These are phyloP conservation scores for Calocybe indica DNA, from an alignment of 768 basidiomycete species.

Conservation along the genomic window DNA sequence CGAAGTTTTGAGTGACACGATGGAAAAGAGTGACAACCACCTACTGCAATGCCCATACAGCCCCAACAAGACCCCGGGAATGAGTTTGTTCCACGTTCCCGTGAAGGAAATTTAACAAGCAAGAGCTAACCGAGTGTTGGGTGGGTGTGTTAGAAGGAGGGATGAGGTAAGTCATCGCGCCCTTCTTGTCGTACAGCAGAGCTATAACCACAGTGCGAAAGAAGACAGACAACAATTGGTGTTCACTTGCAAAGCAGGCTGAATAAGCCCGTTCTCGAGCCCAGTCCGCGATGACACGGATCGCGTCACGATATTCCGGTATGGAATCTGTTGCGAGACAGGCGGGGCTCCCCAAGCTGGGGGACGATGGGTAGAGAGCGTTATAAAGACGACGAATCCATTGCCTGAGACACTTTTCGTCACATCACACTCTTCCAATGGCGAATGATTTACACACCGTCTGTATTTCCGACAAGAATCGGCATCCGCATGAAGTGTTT, in stretches of 20 bases:
- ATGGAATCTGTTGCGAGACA: slow-evolving; percentile 28
- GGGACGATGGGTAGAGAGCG: slow-evolving; percentile 39
- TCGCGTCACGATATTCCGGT: slow-evolving; percentile 29
- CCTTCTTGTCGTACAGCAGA: too few species aligned
- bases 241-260: slow-evolving; percentile 30
- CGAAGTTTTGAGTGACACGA: neutral
- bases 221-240: slow-evolving; percentile 31
- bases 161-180: too few species aligned
- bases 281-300: slow-evolving; percentile 40
- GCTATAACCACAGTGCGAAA: slow-evolving; percentile 17
- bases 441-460: slow-evolving; percentile 6
- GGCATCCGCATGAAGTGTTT: slow-evolving; percentile 17
- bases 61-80: slow-evolving; percentile 21
- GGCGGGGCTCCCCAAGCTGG: slow-evolving; percentile 37
- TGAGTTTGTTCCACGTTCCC: too few species aligned
- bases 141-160: too few species aligned
- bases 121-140: too few species aligned
- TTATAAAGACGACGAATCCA: slow-evolving; percentile 46
- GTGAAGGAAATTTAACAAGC: too few species aligned
- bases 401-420: slow-evolving; percentile 19
- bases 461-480: slow-evolving; percentile 13
- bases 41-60: slow-evolving; percentile 35
- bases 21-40: slow-evolving; percentile 8
- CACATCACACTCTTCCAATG: neutral
- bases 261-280: slow-evolving; percentile 30